These are phyloP conservation scores for Cyberlindnera sargentensis DNA, from an alignment of 805 yeast species.

Conservation along the genomic window DNA sequence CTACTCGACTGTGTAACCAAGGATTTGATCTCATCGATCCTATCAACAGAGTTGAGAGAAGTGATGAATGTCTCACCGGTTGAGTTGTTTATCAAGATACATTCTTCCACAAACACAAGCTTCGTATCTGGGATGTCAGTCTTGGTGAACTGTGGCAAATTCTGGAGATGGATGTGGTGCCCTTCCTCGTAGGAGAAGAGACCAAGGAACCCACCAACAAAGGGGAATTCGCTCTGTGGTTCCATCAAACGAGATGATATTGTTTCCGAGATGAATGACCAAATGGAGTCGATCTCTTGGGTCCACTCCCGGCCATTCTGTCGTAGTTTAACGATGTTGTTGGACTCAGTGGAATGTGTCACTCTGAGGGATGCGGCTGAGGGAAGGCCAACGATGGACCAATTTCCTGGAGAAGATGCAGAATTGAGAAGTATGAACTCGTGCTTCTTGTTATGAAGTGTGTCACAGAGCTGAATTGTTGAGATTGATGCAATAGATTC, in stretches of 20 bases:
- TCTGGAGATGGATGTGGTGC: constrained; percentile 27
- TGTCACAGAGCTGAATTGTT: constrained; percentile 49
- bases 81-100: constrained; percentile 46
- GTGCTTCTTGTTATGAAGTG: constrained; percentile 21
- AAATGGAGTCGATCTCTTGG: constrained; percentile 29
- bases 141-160: constrained; percentile 32
- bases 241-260: constrained; percentile 33
- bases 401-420: constrained; percentile 77
- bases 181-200: constrained; percentile 87
- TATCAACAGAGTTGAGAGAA: constrained; percentile 30
- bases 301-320: background rate
- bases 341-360: constrained; percentile 51
- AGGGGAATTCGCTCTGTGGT: constrained; percentile 45
- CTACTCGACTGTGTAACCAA: background rate
- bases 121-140: constrained; percentile 62
- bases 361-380: constrained; percentile 35
- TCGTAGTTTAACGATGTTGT: constrained; percentile 3
- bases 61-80: constrained; percentile 42
- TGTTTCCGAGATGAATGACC: constrained; percentile 44
- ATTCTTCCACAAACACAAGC: constrained; percentile 61
- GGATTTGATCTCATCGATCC: constrained; percentile 19
- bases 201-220: constrained; percentile 90
- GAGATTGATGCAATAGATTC: constrained; percentile 1
- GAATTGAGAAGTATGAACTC: constrained; percentile 65
- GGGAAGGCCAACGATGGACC: constrained; percentile 83